Evolutionary conservation across 2,329 filamentous ascomycete species (phyloP), one percentile per base, ranked within the genome.

Genomic region (Gaeumannomyces tritici): DNA sequence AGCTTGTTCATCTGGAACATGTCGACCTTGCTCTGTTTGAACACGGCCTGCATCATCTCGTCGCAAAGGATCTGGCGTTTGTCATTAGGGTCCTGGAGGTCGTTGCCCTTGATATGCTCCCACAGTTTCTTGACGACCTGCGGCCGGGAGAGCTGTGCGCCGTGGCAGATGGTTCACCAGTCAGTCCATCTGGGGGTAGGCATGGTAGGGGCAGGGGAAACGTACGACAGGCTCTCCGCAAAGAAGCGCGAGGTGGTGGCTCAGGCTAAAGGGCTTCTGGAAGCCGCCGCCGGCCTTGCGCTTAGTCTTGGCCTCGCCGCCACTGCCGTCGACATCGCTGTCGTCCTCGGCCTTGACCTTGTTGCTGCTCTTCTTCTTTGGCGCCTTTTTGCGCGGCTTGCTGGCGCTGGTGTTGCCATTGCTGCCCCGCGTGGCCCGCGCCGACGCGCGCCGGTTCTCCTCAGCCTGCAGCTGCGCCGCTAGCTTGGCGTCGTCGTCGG

Each of bases 1-100:
- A 96, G 85, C 80, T 97, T 97, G 80, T 96, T 98, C 93, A 99
- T 98, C 68, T 91, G 93, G 75, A 99, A 99, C 95, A 99, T 99
- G 76, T 98, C 91, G 60, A 99, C 89, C 70, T 85, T 90, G 70
- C 92, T 86, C 70, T 89, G 84, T 74, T 96, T 96, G 79, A 99
- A 99, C 9, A 99, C 89, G 8, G 89, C 89, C 64, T 90, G 87
- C 89, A 99, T 89, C 68, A 86, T 87, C 28, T 96, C 91, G 75
- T 99, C 95, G 76, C 95, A 99, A 31, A 86, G 80, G 66, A 99
- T 99, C 68, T 96, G 91, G 27, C 95, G 89, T 74, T 93, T 93
- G 77, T 99, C 93, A 66, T 75, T 85, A 0, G 93, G 93, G 68
- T 98, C 93, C 75, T 99, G 95, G 7, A 99, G 85, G 55, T 92